Evolutionary conservation across 805 yeast genomes (phyloP).

Genomic region (Blastobotrys peoriensis): DNA sequence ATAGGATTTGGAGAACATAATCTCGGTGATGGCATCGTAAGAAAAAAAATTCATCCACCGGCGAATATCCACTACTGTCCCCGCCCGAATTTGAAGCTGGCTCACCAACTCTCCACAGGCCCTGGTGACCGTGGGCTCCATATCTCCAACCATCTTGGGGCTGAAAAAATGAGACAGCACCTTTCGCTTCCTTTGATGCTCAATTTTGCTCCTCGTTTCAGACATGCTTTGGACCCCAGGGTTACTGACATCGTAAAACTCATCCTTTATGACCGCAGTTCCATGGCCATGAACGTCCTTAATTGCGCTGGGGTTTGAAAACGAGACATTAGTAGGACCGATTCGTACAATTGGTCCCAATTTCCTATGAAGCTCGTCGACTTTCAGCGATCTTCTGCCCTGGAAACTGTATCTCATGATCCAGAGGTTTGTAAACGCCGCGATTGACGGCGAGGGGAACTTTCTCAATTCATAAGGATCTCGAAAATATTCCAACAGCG

Average conservation of each 20-base stretch:
- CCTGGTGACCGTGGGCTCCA: neutral
- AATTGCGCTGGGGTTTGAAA: neutral
- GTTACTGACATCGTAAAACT: neutral
- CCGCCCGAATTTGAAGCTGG: neutral
- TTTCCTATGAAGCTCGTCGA: neutral
- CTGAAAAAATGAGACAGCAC: neutral
- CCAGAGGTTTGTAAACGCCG: too few species aligned
- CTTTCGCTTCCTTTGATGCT: neutral
- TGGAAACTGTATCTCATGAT: neutral
- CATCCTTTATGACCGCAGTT: neutral
- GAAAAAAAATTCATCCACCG: neutral
- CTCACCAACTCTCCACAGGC: neutral
- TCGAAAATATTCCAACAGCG: neutral
- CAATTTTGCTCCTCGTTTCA: neutral
- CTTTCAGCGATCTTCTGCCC: neutral
- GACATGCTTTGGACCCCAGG: neutral
- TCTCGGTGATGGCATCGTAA: neutral
- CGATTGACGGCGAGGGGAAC: neutral
- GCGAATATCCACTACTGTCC: neutral
- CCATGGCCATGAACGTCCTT: neutral
- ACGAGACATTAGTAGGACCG: neutral
- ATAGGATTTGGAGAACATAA: neutral
- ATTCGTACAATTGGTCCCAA: neutral
- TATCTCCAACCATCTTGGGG: neutral
- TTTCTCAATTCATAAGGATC: neutral